Conservation (phyloP, 2,329 filamentous ascomycete species). For the Fusarium heterosporum region DNA sequence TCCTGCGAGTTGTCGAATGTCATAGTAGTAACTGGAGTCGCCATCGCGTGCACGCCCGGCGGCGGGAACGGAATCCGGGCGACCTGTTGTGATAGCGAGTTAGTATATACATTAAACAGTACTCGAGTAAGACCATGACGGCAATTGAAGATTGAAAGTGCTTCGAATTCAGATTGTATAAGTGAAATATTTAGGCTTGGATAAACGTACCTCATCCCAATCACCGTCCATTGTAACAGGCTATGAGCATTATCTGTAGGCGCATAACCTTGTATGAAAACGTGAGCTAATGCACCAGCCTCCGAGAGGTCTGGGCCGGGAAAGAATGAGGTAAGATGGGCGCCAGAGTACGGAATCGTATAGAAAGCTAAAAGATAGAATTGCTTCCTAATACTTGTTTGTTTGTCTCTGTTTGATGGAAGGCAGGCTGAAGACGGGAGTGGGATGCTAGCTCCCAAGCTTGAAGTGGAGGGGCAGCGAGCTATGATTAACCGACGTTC, state of each 20-base stretch:
- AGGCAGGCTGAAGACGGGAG: conserved; percentile 24
- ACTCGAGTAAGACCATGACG: background rate
- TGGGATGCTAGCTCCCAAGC: conserved; percentile 36
- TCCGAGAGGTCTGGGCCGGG: conserved; percentile 18
- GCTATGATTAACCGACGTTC: conserved; percentile 42
- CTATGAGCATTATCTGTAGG: conserved; percentile 52
- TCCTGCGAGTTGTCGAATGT: conserved; percentile 92
- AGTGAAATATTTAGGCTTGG: background rate
- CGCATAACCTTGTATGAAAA: conserved; percentile 48
- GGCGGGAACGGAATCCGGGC: conserved; percentile 84
- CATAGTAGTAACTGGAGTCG: conserved; percentile 80
- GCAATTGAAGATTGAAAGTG: background rate
- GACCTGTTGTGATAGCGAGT: conserved; percentile 64
- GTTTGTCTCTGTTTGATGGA: conserved; percentile 27
- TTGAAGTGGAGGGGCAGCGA: conserved; percentile 43
- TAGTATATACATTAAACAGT: conserved; percentile 14
- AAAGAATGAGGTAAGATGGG: background rate
- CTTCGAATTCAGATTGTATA: background rate
- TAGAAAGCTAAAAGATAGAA: background rate
- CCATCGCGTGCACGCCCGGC: conserved; percentile 75
- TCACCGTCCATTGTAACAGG: conserved; percentile 71
- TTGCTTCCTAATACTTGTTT: conserved; percentile 1
- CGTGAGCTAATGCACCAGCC: conserved; percentile 23
- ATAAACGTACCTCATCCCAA: conserved; percentile 71
- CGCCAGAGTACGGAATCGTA: background rate